Percentiles rank a stretch among this genome's conserved stretches.
Evolutionary conservation across 495 filamentous ascomycete species (phyloP).

Genomic region (Aspergillus coremiiformis): DNA sequence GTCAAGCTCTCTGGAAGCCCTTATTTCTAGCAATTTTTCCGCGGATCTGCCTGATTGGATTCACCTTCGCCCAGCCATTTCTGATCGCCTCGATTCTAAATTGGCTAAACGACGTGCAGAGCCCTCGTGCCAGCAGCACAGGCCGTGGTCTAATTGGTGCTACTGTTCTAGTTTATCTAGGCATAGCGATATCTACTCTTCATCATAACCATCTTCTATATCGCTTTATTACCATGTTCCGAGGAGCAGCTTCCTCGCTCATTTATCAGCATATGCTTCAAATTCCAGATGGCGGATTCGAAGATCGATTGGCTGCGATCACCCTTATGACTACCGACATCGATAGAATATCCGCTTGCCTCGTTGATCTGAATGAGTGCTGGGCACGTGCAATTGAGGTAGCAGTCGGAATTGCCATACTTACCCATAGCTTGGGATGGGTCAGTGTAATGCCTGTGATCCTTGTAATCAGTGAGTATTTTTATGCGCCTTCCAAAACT

Average conservation of each 20-base stretch:
- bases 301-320: too few relatives aligned
- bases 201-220: neutral
- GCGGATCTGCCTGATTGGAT: slow-evolving; percentile 43
- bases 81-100: slow-evolving; percentile 29
- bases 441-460: too few relatives aligned
- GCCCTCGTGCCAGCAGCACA: neutral
- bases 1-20: neutral
- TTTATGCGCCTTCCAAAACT: too few relatives aligned
- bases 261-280: too few relatives aligned
- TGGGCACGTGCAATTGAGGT: too few relatives aligned
- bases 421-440: too few relatives aligned
- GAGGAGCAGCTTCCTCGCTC: slow-evolving; percentile 45
- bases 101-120: neutral
- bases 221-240: slow-evolving; percentile 36
- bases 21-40: slow-evolving; percentile 40
- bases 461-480: too few relatives aligned
- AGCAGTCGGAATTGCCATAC: too few relatives aligned
- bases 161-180: neutral
- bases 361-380: too few relatives aligned
- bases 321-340: too few relatives aligned
- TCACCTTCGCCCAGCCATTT: slow-evolving; percentile 55
- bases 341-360: too few relatives aligned
- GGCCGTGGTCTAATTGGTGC: neutral
- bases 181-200: neutral
- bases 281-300: too few relatives aligned